These are phyloP conservation scores for Penicillium sp. DNA, from an alignment of 2,329 filamentous ascomycete species.

Conservation along the genomic window DNA sequence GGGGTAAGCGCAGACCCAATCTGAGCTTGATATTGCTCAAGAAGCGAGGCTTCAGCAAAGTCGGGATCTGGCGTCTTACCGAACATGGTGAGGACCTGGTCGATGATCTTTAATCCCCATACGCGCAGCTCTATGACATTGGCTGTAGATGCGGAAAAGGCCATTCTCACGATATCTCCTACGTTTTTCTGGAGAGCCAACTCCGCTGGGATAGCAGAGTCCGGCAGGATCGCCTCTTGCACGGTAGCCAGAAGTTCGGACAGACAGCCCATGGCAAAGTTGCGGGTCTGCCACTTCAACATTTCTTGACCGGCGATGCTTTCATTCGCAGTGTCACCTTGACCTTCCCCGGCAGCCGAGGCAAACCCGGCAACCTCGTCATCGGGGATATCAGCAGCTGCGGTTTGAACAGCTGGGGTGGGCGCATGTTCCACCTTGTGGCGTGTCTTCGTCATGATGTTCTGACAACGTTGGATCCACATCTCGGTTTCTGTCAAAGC, in stretches of 20 bases:
- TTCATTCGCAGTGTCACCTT: constrained; percentile 47
- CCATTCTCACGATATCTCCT: constrained; percentile 89
- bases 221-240: constrained; percentile 66
- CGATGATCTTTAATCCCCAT: constrained; percentile 86
- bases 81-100: constrained; percentile 89
- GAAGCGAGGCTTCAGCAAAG: constrained; percentile 88
- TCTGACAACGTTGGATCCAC: constrained; percentile 88
- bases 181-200: constrained; percentile 70
- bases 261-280: constrained; percentile 84
- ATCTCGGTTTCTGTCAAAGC: constrained; percentile 65
- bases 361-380: constrained; percentile 96
- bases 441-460: constrained; percentile 78
- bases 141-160: constrained; percentile 92
- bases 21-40: constrained; percentile 97
- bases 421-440: constrained; percentile 47
- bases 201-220: constrained; percentile 70
- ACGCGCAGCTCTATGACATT: constrained; percentile 82
- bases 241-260: constrained; percentile 72
- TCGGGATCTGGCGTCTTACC: constrained; percentile 91
- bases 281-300: constrained; percentile 87
- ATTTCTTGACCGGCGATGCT: constrained; percentile 65
- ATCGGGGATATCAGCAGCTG: constrained; percentile 73
- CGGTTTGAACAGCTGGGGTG: constrained; percentile 34
- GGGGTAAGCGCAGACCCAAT: constrained; percentile 94
- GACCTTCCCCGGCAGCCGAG: constrained; percentile 55